Evolutionary conservation across 345 rosid genomes (phyloP).

Genomic region (Salix brachista): DNA sequence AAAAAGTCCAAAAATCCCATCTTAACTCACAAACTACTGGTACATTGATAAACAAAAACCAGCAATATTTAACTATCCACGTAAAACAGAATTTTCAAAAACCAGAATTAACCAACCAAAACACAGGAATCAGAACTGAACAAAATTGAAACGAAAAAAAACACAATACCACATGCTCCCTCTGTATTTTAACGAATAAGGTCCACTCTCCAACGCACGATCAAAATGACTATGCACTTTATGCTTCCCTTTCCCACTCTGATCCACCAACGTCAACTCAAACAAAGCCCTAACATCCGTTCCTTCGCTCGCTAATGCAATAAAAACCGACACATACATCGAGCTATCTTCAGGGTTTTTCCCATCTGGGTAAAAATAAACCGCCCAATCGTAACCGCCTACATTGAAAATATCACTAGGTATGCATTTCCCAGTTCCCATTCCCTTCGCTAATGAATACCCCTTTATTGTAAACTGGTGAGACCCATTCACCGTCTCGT

Average conservation of each 20-base stretch:
- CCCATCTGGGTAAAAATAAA: slow-evolving; percentile 93
- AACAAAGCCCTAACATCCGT: slow-evolving; percentile 92
- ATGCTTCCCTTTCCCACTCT: slow-evolving; percentile 86
- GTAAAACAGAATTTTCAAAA: neutral
- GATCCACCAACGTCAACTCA: slow-evolving; percentile 80
- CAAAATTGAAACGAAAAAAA: neutral
- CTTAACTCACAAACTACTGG: neutral
- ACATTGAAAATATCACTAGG: slow-evolving; percentile 77
- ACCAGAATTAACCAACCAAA: neutral
- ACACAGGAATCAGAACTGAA: neutral
- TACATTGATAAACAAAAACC: neutral
- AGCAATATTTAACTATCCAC: neutral
- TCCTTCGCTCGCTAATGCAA: slow-evolving; percentile 83
- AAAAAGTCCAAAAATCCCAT: neutral
- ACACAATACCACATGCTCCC: slow-evolving; percentile 89
- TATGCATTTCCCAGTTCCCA: slow-evolving; percentile 73
- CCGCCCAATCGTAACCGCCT: slow-evolving; percentile 91
- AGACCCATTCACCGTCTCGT: slow-evolving; percentile 83
- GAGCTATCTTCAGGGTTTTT: slow-evolving; percentile 72
- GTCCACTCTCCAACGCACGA: slow-evolving; percentile 89
- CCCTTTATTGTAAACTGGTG: slow-evolving; percentile 74
- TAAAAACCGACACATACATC: slow-evolving; percentile 73
- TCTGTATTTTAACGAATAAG: slow-evolving; percentile 70
- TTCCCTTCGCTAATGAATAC: slow-evolving; percentile 76
- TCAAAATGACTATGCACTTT: slow-evolving; percentile 92